Evolutionary conservation across 176 grass and related monocot genomes (phyloP).

Genomic region (Triticum dicoccoides): DNA sequence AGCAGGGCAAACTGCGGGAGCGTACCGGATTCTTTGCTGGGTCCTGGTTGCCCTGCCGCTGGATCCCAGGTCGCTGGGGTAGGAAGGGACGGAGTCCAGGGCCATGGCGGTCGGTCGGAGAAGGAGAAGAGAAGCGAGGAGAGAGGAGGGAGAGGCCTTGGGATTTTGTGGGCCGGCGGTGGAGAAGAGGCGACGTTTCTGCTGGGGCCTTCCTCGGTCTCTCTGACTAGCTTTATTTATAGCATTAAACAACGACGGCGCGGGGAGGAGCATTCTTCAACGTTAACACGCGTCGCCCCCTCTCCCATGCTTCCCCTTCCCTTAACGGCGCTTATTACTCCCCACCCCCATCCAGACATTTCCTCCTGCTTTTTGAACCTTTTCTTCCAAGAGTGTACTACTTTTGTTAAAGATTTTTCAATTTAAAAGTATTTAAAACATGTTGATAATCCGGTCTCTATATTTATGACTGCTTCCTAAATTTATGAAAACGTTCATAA

Average conservation of each 20-base stretch:
- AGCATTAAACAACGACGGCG: conserved; percentile 41
- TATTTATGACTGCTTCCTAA: no score
- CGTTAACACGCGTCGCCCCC: conserved; percentile 36
- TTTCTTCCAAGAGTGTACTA: neutral
- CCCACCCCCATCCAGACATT: neutral
- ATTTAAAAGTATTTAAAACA: neutral
- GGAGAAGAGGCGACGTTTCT: conserved; percentile 14
- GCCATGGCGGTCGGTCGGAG: conserved; percentile 36
- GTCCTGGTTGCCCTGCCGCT: conserved; percentile 3
- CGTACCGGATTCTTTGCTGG: conserved; percentile 43
- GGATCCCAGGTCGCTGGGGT: conserved; percentile 27
- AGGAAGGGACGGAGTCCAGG: conserved; percentile 33
- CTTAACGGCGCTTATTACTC: neutral
- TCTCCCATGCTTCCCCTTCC: neutral
- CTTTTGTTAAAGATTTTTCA: neutral
- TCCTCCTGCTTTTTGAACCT: neutral
- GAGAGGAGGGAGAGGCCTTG: neutral
- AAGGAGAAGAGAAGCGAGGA: neutral
- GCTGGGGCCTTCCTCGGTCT: neutral
- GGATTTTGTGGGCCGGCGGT: conserved; percentile 26
- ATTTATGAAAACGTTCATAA: no score
- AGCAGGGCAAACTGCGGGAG: neutral
- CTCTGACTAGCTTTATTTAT: conserved; percentile 47
- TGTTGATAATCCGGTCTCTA: neutral
- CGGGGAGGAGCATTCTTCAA: conserved; percentile 25